Conservation (phyloP, 2,329 filamentous ascomycete genomes). For the Cladosporium oxysporum region DNA sequence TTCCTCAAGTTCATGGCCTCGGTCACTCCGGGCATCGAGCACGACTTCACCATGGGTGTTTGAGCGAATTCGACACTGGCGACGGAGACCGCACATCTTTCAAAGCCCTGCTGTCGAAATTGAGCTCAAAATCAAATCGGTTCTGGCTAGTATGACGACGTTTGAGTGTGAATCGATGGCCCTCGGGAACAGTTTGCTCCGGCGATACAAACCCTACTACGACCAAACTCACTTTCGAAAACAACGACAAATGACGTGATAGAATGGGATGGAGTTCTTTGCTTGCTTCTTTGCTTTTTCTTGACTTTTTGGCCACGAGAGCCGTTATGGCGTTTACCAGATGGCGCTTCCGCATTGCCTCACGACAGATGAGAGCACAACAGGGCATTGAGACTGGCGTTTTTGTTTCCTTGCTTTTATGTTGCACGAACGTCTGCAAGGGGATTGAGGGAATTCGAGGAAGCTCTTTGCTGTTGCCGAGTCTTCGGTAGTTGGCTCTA, state of each 20-base stretch:
- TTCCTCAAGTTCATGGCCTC: constrained; percentile 74
- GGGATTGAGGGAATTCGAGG: not conserved
- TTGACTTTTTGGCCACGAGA: not conserved
- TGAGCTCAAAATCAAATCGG: constrained; percentile 33
- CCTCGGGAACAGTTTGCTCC: not conserved
- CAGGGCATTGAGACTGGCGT: constrained; percentile 2
- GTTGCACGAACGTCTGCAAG: not conserved
- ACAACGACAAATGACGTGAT: not conserved
- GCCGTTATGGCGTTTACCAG: not conserved
- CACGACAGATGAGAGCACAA: constrained; percentile 9
- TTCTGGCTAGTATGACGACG: not conserved
- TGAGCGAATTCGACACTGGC: constrained; percentile 48
- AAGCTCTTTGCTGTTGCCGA: not conserved
- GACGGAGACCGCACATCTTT: constrained; percentile 25
- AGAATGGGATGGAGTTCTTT: not conserved
- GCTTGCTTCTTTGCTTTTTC: not conserved
- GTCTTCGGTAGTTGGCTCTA: not conserved
- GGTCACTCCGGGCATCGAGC: constrained; percentile 94
- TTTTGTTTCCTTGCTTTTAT: not conserved
- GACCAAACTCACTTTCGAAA: not conserved
- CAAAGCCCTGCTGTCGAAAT: constrained; percentile 33
- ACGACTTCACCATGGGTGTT: constrained; percentile 96
- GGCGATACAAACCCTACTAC: not conserved
- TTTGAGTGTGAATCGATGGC: not conserved
- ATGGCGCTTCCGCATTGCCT: constrained; percentile 7